Conservation (phyloP, 768 basidiomycete species). For the Boletus fagicola region DNA sequence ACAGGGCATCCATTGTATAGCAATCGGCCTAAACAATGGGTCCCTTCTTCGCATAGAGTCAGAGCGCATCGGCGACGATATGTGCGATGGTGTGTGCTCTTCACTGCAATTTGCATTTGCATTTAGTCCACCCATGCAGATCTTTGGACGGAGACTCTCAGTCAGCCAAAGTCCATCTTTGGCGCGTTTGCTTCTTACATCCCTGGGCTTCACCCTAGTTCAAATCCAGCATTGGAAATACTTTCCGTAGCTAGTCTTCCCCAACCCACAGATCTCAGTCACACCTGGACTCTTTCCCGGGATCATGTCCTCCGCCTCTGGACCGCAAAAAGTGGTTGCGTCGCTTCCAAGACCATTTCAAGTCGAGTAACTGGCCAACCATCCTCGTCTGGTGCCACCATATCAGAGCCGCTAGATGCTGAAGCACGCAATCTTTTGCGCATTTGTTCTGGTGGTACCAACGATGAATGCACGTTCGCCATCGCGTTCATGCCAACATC, state of each 20-base stretch:
- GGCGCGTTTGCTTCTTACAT: constrained; percentile 66
- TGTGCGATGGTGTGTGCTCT: constrained; percentile 52
- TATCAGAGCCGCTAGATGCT: constrained; percentile 54
- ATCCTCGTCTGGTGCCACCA: constrained; percentile 32
- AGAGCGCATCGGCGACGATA: constrained; percentile 52
- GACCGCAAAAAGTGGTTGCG: constrained; percentile 73
- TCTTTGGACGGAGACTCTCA: constrained; percentile 66
- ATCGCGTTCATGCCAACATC: constrained; percentile 73
- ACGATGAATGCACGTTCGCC: constrained; percentile 56
- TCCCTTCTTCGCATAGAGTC: constrained; percentile 69
- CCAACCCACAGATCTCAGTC: constrained; percentile 70
- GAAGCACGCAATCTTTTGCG: constrained; percentile 63
- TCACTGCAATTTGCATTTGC: constrained; percentile 3
- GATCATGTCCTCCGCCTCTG: constrained; percentile 84
- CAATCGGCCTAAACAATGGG: constrained; percentile 59
- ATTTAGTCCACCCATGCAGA: constrained; percentile 41
- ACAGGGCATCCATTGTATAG: constrained; percentile 65
- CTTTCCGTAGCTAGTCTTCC: constrained; percentile 71
- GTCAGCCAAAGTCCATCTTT: constrained; percentile 65
- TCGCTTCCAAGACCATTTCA: constrained; percentile 58
- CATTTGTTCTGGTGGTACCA: constrained; percentile 49
- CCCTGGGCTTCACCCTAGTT: constrained; percentile 47
- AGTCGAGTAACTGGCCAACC: constrained; percentile 33
- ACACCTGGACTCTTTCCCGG: constrained; percentile 83
- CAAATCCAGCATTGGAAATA: constrained; percentile 54